Evolutionary conservation across 2,329 filamentous ascomycete species (phyloP), one percentile per base, ranked within the genome.

Genomic region (Xylogone sp.): DNA sequence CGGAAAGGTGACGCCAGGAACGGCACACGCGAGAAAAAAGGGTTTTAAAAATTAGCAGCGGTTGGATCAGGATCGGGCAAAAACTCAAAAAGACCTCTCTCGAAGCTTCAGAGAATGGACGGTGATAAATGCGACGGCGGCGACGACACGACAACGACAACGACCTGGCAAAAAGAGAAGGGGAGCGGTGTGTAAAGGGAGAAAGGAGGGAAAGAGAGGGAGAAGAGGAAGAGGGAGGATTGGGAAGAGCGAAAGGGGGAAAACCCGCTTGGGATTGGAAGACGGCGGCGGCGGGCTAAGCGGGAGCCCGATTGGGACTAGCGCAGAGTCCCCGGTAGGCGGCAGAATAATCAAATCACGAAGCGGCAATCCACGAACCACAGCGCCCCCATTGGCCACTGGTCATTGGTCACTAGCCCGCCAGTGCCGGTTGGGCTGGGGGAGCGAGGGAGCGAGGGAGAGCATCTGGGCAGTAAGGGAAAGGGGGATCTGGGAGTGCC

Each of bases 181-280:
- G 34, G 34, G 29, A 46, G 39, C 34, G 24, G 21, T 45, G 34
- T 43, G 42, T 46, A 20, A 31, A 49, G 19, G 47, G 39, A 42
- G 39, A 46, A 34, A 43, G 27, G 24, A 48, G 45, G 42, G 21
- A 39, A 45, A 49, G 39, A 46, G 27, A n/a, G 21, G 45, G 46
- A 16, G 34, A 50, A 44, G 48, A 49, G 48, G 45, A 44, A 45
- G 42, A 45, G 39, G 22, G 43, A 19, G 43, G 51, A 22, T 42
- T 42, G 46, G 27, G 29, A 42, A 21, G 20, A 44, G 42, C 47
- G 22, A 34, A 43, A 29, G 20, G 46, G 29, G 42, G n/a, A 5
- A 16, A 16, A 13, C n/a, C n/a, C 8, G 12, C 34, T 39, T 39
- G 5, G 34, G 34, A 39, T 39, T 39, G 34, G 34, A 13, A 31